phyloP scores from a whole-genome alignment of 768 basidiomycete species.

The Pleurotus ostreatus region DNA sequence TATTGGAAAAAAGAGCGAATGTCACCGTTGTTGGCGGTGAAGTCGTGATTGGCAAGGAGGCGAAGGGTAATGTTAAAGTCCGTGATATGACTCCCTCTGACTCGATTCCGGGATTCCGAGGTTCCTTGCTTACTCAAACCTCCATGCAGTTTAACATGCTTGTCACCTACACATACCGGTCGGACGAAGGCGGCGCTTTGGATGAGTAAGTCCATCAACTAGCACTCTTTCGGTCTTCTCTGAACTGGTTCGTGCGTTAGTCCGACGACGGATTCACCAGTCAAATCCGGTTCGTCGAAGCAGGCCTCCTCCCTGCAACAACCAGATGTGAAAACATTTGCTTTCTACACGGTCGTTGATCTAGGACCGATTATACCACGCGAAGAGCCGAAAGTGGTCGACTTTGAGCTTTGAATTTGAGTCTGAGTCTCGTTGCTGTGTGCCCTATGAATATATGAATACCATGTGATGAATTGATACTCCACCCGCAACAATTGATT shows the following conservation, averaged over 20 bases:
- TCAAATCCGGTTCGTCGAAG: slow-evolving; percentile 32
- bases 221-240: slow-evolving; percentile 1
- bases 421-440: too few species aligned
- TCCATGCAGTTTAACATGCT: slow-evolving; percentile 82
- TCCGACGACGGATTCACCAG: background rate
- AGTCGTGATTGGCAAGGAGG: slow-evolving; percentile 79
- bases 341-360: slow-evolving; percentile 83
- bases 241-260: background rate
- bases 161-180: slow-evolving; percentile 90
- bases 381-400: slow-evolving; percentile 39
- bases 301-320: slow-evolving; percentile 36
- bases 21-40: slow-evolving; percentile 87
- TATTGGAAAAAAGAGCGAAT: slow-evolving; percentile 88
- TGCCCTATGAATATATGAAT: too few species aligned
- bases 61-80: slow-evolving; percentile 76
- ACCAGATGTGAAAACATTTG: slow-evolving; percentile 82
- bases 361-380: slow-evolving; percentile 67
- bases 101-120: background rate
- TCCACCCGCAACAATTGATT: too few species aligned
- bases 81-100: slow-evolving; percentile 18
- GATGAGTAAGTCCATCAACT: slow-evolving; percentile 43
- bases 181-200: slow-evolving; percentile 75
- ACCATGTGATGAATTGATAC: too few species aligned
- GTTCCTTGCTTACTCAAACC: slow-evolving; percentile 3
- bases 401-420: slow-evolving; percentile 17